Percentiles rank a stretch among this genome's conserved stretches.
Conservation (phyloP, 129 eudicot genomes). For the Rutidosis leptorrhynchoides region DNA sequence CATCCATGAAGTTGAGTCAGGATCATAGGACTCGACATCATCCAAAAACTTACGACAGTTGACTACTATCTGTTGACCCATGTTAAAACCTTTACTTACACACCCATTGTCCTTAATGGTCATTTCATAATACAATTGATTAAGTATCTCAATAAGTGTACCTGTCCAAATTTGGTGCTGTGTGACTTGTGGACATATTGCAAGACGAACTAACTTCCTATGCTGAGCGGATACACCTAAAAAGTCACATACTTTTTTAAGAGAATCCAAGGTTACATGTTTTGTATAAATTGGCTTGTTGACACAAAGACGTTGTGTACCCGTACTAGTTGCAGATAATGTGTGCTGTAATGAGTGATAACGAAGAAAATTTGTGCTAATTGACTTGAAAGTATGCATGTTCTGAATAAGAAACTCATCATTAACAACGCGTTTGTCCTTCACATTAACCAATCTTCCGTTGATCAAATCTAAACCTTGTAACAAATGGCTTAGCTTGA, state of each 20-base stretch:
- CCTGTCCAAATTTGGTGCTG: slow-evolving; percentile 73
- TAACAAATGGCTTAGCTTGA: slow-evolving; percentile 48
- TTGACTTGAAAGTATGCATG: slow-evolving; percentile 58
- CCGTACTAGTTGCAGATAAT: slow-evolving; percentile 15
- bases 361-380: slow-evolving; percentile 45
- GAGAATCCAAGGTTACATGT: slow-evolving; percentile 46
- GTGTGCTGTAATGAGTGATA: slow-evolving; percentile 36
- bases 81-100: slow-evolving; percentile 39
- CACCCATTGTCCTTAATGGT: slow-evolving; percentile 24
- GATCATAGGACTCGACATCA: slow-evolving; percentile 44
- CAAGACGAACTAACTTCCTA: slow-evolving; percentile 59
- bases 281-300: slow-evolving; percentile 43
- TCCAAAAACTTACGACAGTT: slow-evolving; percentile 62
- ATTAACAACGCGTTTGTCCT: slow-evolving; percentile 42
- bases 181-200: slow-evolving; percentile 78
- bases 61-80: slow-evolving; percentile 61
- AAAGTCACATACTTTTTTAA: slow-evolving; percentile 59
- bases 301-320: slow-evolving; percentile 31
- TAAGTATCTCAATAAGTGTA: slow-evolving; percentile 58
- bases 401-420: slow-evolving; percentile 50
- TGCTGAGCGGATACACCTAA: slow-evolving; percentile 73
- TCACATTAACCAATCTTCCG: slow-evolving; percentile 54
- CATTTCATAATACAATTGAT: slow-evolving; percentile 48
- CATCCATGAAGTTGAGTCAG: slow-evolving; percentile 86
- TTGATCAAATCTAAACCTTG: slow-evolving; percentile 56